Evolutionary conservation across 164 flowering plant genomes (phyloP).

Genomic region (Macadamia tetraphylla): DNA sequence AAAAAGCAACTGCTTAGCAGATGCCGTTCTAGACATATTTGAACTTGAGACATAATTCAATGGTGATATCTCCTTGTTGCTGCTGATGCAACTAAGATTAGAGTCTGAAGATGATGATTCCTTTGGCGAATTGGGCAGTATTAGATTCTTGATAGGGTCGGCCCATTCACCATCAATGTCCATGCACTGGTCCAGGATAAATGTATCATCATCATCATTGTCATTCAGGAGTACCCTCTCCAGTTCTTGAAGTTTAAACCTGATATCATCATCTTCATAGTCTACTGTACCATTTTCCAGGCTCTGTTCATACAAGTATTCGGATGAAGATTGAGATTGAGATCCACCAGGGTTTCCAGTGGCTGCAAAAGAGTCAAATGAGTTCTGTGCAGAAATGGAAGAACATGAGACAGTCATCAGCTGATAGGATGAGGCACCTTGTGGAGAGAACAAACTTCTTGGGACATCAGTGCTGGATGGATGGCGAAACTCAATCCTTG

Average conservation of each 20-base stretch:
- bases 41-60: constrained; percentile 14
- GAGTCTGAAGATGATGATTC: constrained; percentile 72
- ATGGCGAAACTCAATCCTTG: constrained; percentile 16
- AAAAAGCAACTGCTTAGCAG: constrained; percentile 67
- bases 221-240: constrained; percentile 70
- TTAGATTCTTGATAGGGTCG: constrained; percentile 27
- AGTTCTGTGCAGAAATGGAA: constrained; percentile 19
- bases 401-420: constrained; percentile 17
- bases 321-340: constrained; percentile 24
- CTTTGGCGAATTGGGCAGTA: constrained; percentile 60
- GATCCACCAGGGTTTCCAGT: constrained; percentile 15
- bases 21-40: constrained; percentile 10
- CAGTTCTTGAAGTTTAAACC: constrained; percentile 68
- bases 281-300: constrained; percentile 29
- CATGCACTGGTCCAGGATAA: constrained; percentile 38
- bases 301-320: constrained; percentile 39
- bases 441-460: constrained; percentile 24
- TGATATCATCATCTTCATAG: constrained; percentile 54
- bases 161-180: constrained; percentile 64
- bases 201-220: constrained; percentile 34
- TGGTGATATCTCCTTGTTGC: constrained; percentile 38
- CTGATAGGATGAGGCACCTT: constrained; percentile 24
- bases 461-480: constrained; percentile 29
- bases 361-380: constrained; percentile 16
- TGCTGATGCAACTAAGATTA: constrained; percentile 54